These are phyloP conservation scores for Luffa aegyptiaca DNA, from an alignment of 306 rosid genomes.

Conservation along the genomic window DNA sequence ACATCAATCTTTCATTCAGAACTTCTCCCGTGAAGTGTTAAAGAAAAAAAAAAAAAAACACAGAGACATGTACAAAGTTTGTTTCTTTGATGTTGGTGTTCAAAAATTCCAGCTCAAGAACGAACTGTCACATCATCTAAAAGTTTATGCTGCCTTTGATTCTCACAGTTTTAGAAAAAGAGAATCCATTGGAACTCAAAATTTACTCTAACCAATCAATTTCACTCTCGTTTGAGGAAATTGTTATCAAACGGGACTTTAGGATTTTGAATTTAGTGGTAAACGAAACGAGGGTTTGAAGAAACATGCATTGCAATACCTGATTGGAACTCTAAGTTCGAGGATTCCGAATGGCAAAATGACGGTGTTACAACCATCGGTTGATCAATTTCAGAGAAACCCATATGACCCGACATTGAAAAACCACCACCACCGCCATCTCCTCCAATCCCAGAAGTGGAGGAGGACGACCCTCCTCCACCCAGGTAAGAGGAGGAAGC, in stretches of 20 bases:
- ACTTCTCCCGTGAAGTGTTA: background rate
- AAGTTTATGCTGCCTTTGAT: conserved; percentile 11
- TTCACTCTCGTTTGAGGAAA: too few relatives aligned
- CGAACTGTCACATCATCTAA: conserved; percentile 49
- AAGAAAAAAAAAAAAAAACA: background rate
- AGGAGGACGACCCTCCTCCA: conserved; percentile 31
- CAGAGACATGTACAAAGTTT: background rate
- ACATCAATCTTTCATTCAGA: background rate
- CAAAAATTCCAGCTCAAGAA: conserved; percentile 11
- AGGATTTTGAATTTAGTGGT: background rate
- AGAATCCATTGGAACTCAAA: background rate
- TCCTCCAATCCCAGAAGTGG: conserved; percentile 19
- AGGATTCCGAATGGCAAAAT: conserved; percentile 26
- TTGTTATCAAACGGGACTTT: background rate
- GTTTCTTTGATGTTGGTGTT: background rate
- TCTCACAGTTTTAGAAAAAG: background rate
- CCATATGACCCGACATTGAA: conserved; percentile 35
- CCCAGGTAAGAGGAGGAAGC: conserved; percentile 19
- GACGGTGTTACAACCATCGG: conserved; percentile 27
- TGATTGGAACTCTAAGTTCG: conserved; percentile 38
- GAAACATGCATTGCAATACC: conserved; percentile 41
- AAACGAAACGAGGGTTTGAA: background rate
- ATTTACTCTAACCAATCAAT: too few relatives aligned
- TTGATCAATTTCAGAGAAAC: conserved; percentile 47
- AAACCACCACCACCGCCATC: conserved; percentile 20